Base-by-base conservation (phyloP, 768 basidiomycete genomes). In the Suillus ampliporus region DNA sequence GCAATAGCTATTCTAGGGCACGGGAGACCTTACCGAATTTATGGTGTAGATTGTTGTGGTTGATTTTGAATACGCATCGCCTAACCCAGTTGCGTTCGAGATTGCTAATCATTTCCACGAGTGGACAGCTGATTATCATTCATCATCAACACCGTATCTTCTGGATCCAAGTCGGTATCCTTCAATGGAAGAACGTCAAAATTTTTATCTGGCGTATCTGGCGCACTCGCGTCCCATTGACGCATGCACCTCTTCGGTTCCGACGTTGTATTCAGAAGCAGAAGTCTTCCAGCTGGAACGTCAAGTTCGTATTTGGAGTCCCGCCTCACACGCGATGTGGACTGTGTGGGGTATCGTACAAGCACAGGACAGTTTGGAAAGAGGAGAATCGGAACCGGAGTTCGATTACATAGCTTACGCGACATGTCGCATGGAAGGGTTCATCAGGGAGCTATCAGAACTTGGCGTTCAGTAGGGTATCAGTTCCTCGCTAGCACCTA, bases 41-140 rank as follows among this genome's bases (percentile, higher is more conserved):
- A 52, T 54, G n/a, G 47, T 23, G 44, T 65, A 96, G 92, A 88
- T 97, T 65, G 92, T 97, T 72, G 92, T 97, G 40, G 95, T 97
- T 65, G 97, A 99, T 78, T 99, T 98, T 73, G 97, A 99, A 78
- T 99, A 99, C 72, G 94, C 97, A 15, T 84, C 89, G 0, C 90
- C 92, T 5, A 99, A 98, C 71, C 90, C 96, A 28, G 88, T 95
- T 4, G 92, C 94, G 4, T 97, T 89, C 76, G 97, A 99, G 73
- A 95, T 99, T 68, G 97, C 92, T 61, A 97, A 97, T 75, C 95
- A 97, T 76, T 97, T 96, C 78, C 90, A 93, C 72, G 97, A 99
- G 77, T 99, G 97, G 97, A 93, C 92, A 21, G 90, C 94, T 17
- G 84, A 97, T 76, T 99, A 99, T 75, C 90, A 92, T 72, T 82